Conservation (phyloP, 2,329 filamentous ascomycete species). For the Talaromyces rugulosus region DNA sequence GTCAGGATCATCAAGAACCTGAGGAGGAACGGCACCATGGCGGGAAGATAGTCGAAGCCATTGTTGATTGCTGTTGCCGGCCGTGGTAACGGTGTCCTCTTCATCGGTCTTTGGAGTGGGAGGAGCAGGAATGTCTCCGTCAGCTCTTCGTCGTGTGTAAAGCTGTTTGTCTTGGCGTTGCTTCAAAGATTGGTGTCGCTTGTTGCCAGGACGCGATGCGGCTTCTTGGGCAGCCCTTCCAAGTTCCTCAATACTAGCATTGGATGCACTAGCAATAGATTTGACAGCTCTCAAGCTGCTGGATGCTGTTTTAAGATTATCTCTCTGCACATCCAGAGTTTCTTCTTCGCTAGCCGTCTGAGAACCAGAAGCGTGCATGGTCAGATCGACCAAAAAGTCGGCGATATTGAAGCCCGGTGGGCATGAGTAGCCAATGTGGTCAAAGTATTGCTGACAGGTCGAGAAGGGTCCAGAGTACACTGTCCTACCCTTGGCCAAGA, state of each 20-base stretch:
- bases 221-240: slow-evolving; percentile 60
- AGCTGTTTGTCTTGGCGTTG: slow-evolving; percentile 85
- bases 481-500: slow-evolving; percentile 81
- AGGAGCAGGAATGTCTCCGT: slow-evolving; percentile 43
- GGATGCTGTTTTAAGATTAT: slow-evolving; percentile 66
- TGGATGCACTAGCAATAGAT: slow-evolving; percentile 80
- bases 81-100: slow-evolving; percentile 52
- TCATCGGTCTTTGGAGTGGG: slow-evolving; percentile 61
- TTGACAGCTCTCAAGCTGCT: slow-evolving; percentile 87
- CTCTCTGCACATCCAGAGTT: slow-evolving; percentile 55
- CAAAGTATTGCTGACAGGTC: slow-evolving; percentile 88
- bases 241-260: slow-evolving; percentile 64
- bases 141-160: slow-evolving; percentile 73
- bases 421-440: slow-evolving; percentile 84
- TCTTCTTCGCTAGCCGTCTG: slow-evolving; percentile 53
- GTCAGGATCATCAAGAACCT: slow-evolving; percentile 66
- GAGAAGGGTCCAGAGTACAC: slow-evolving; percentile 92
- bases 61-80: slow-evolving; percentile 50
- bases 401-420: slow-evolving; percentile 98
- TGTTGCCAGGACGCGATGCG: slow-evolving; percentile 61
- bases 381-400: slow-evolving; percentile 93
- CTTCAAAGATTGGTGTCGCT: slow-evolving; percentile 75
- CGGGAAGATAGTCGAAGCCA: slow-evolving; percentile 59
- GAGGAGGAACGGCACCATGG: slow-evolving; percentile 53
- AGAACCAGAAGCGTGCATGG: slow-evolving; percentile 80